Conservation (phyloP, 495 filamentous ascomycete genomes). For the Pseudomonodictys pantanalensis region DNA sequence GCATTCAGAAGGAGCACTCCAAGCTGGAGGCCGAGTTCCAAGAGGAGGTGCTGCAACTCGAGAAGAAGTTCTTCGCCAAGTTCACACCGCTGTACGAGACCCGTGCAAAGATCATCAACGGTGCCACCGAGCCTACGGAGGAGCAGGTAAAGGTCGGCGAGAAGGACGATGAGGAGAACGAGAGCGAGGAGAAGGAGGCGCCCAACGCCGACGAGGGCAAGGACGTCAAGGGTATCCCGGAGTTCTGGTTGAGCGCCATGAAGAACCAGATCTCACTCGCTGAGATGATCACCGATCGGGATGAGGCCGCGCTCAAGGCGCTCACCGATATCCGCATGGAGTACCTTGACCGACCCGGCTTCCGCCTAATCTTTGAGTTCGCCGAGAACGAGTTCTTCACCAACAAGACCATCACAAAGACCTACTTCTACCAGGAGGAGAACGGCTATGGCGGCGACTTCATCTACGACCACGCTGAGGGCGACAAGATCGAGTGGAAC, state of each 20-base stretch:
- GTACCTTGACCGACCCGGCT: conserved; percentile 96
- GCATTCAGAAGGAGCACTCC: conserved; percentile 96
- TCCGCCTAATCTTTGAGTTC: conserved; percentile 97
- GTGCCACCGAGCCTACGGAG: conserved; percentile 77
- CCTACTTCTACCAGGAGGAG: conserved; percentile 99
- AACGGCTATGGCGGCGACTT: conserved; percentile 97
- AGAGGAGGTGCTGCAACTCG: conserved; percentile 92
- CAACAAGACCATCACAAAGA: conserved; percentile 96
- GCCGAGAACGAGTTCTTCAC: conserved; percentile 91
- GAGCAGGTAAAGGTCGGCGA: conserved; percentile 83
- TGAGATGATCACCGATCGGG: conserved; percentile 96
- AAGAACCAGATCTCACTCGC: conserved; percentile 96
- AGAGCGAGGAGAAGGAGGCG: conserved; percentile 58
- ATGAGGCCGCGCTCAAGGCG: conserved; percentile 86
- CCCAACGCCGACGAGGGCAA: conserved; percentile 49
- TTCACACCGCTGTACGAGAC: conserved; percentile 97
- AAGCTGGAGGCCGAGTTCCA: conserved; percentile 98
- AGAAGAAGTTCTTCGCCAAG: conserved; percentile 99
- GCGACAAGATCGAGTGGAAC: conserved; percentile 98
- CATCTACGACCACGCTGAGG: conserved; percentile 98
- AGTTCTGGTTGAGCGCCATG: conserved; percentile 99
- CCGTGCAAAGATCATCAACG: conserved; percentile 91
- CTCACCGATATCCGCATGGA: conserved; percentile 98
- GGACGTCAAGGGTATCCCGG: conserved; percentile 74
- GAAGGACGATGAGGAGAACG: conserved; percentile 68